Evolutionary conservation across 805 yeast species (phyloP), one percentile per base, ranked within the genome.

Genomic region (Zygotorulaspora florentina): DNA sequence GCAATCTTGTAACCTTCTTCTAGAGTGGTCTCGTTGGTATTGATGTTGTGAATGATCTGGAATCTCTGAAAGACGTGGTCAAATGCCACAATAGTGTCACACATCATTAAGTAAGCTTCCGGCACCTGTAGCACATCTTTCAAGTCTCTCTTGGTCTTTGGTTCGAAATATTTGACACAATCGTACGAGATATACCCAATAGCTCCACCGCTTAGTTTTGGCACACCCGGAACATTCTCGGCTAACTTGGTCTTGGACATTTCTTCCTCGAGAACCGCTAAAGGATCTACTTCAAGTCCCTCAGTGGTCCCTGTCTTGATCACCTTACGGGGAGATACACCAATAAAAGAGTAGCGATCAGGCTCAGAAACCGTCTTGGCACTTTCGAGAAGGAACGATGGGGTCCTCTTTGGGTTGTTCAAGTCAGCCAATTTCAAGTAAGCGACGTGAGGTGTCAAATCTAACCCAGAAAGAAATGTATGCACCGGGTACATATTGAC

Each of bases 81-180:
- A 63, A 84, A 89, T 0, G 96, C 97, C 45, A 93, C 80, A 27
- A 93, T 80, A 29, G 86, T 79, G 67, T 93, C 97, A 66, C 83
- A 88, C 49, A 93, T 69, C 98, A 93, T 89, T 65, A 93, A 70
- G 6, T 84, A 83, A 2, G 96, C 85, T 68, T 93, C 99, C 0
- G 99, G 99, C 9, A 93, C 76, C 50, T 85, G 67, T 56, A 93
- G 70, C 1, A 83, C 82, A 65, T 93, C 98, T 55, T 84, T 80
- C 55, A 90, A 72, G 2, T 71, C 75, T 53, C 87, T 78, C 49
- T 75, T 76, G 1, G 98, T 91, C 56, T 76, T 83, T 48, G 99
- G 99, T 69, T 93, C 99, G 56, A 93, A 93, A 67, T 93, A 93
- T 64, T 88, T 86, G 60, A 93, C 85, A 72, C 99, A 93, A 66